These are phyloP conservation scores for Lomentospora prolificans DNA, from an alignment of 2,329 filamentous ascomycete genomes.

Conservation along the genomic window DNA sequence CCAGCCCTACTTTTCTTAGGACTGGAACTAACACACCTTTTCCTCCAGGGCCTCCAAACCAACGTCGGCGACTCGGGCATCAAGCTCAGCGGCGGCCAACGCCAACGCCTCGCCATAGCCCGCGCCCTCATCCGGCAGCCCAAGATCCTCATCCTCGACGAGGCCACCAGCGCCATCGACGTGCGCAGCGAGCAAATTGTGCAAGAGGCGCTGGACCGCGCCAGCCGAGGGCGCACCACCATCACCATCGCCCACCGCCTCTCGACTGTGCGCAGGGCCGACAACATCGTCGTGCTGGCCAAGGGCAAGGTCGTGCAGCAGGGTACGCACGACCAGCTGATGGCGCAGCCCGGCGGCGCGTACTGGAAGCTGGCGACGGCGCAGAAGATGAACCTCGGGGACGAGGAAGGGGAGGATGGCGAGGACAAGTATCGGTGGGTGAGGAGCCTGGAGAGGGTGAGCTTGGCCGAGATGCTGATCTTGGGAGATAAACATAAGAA, in stretches of 20 bases:
- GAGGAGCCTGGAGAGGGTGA: background rate
- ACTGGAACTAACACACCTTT: background rate
- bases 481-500: conserved; percentile 3
- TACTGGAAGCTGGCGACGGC: conserved; percentile 34
- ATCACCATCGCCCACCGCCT: conserved; percentile 54
- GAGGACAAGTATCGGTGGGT: conserved; percentile 1
- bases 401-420: background rate
- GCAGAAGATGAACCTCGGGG: conserved; percentile 15
- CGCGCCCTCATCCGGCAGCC: conserved; percentile 30
- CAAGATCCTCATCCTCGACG: conserved; percentile 52
- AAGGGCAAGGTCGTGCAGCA: conserved; percentile 53
- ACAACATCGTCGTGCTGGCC: conserved; percentile 56
- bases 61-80: conserved; percentile 48
- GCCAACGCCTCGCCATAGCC: conserved; percentile 53
- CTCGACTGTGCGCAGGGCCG: conserved; percentile 46
- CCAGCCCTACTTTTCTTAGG: background rate
- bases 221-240: conserved; percentile 47
- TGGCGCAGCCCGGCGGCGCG: conserved; percentile 27
- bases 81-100: conserved; percentile 54
- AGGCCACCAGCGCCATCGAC: conserved; percentile 50
- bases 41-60: conserved; percentile 7
- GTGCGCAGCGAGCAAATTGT: conserved; percentile 35
- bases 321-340: conserved; percentile 47
- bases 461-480: background rate
- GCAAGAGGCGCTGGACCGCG: conserved; percentile 40